phyloP scores from a whole-genome alignment of 169 alveolate genomes.

The Plasmodium gonderi region DNA sequence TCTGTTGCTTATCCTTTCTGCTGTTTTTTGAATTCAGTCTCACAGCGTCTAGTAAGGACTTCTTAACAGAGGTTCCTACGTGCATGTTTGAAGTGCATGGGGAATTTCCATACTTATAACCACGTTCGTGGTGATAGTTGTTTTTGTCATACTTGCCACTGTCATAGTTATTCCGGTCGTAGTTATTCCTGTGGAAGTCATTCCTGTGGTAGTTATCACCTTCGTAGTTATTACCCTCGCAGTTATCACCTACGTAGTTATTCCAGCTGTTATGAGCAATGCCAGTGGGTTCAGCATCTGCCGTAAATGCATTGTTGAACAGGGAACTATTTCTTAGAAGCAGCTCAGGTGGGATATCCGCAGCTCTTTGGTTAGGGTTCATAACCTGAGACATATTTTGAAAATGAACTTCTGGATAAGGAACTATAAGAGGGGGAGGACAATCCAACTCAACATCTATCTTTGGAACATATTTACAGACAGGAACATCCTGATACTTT shows the following conservation, averaged over 20 bases:
- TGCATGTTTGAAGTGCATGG: constrained; percentile 29
- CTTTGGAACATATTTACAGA: constrained; percentile 88
- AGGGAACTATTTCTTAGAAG: constrained; percentile 63
- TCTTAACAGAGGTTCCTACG: constrained; percentile 32
- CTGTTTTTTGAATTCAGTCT: not conserved
- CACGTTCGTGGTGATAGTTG: not conserved
- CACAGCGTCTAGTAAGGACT: constrained; percentile 8
- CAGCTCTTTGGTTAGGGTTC: constrained; percentile 62
- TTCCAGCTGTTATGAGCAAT: no score
- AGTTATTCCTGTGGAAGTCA: not conserved
- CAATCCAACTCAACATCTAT: constrained; percentile 90
- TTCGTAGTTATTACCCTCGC: not conserved
- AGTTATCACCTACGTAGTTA: not conserved
- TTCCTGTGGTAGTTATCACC: not conserved
- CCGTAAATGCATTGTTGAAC: not conserved
- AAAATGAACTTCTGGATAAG: constrained; percentile 85
- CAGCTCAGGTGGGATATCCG: constrained; percentile 47
- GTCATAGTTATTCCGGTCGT: not conserved
- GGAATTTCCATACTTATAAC: not conserved
- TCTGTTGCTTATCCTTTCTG: constrained; percentile 15
- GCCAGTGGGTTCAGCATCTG: no score
- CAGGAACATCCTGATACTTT: constrained; percentile 88
- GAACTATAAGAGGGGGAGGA: constrained; percentile 90
- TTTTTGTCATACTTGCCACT: not conserved
- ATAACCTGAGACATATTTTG: constrained; percentile 72